Evolutionary conservation across 305 asterid species (phyloP).

Genomic region (Solanum hybrid): DNA sequence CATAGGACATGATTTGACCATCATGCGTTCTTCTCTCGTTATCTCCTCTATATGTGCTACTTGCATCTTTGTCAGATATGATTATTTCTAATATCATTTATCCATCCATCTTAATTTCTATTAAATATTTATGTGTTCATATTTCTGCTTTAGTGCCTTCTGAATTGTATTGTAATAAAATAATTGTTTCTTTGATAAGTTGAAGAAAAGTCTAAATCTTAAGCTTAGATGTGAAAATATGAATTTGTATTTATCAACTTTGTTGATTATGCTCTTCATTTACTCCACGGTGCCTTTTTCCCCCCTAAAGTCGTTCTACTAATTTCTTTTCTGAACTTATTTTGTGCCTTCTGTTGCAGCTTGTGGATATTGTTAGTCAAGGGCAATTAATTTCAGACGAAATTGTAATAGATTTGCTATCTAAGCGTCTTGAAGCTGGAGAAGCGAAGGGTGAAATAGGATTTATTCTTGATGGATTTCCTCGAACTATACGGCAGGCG

Average conservation of each 20-base stretch:
- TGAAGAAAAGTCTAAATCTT: neutral
- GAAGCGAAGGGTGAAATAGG: slow-evolving; percentile 76
- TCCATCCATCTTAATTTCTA: neutral
- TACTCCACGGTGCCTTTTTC: neutral
- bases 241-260: neutral
- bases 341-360: slow-evolving; percentile 41
- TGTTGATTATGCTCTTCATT: neutral
- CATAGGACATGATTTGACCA: neutral
- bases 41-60: neutral
- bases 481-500: slow-evolving; percentile 92
- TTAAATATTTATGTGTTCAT: neutral
- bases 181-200: neutral
- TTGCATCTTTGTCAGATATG: neutral
- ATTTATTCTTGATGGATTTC: slow-evolving; percentile 92
- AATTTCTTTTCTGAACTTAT: neutral
- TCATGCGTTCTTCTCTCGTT: neutral
- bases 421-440: slow-evolving; percentile 76
- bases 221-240: neutral
- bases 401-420: slow-evolving; percentile 67
- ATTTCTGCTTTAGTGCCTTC: neutral
- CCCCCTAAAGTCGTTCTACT: neutral
- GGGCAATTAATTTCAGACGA: slow-evolving; percentile 84
- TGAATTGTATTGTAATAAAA: neutral
- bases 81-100: neutral
- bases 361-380: slow-evolving; percentile 70